phyloP scores from a whole-genome alignment of 2,329 filamentous ascomycete genomes.

The Amesomyces nigricolor region DNA sequence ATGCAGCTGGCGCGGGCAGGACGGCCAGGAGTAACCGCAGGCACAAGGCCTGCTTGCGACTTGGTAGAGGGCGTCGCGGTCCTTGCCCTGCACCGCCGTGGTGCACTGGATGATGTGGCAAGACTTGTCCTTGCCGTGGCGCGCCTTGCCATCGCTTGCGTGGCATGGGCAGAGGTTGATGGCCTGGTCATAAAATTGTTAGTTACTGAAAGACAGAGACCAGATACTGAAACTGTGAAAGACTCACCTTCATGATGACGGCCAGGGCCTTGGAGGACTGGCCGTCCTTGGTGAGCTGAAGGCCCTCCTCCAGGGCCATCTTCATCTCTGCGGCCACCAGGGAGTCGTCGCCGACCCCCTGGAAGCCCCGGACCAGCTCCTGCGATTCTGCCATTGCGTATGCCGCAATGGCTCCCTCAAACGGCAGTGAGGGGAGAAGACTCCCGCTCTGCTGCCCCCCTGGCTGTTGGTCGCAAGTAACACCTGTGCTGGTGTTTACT shows the following conservation, averaged over 20 bases:
- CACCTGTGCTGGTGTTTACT: too few relatives aligned
- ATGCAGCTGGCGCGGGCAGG: conserved; percentile 16
- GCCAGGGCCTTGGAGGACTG: conserved; percentile 9
- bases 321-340: not conserved
- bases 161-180: conserved; percentile 19
- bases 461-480: too few relatives aligned
- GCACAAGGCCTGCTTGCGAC: conserved; percentile 16
- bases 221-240: not conserved
- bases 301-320: not conserved
- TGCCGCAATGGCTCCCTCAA: too few relatives aligned
- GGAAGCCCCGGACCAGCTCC: not conserved
- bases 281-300: not conserved
- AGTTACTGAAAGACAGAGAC: not conserved
- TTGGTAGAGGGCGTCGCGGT: conserved; percentile 12
- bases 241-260: conserved; percentile 9
- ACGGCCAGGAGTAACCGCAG: conserved; percentile 24
- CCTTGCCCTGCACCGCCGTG: conserved; percentile 10
- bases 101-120: conserved; percentile 27
- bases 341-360: not conserved
- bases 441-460: too few relatives aligned
- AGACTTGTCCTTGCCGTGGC: conserved; percentile 23
- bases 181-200: conserved; percentile 2
- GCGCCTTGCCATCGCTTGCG: conserved; percentile 5
- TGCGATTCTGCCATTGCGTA: not conserved
- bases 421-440: too few relatives aligned